Percentiles rank a stretch among this genome's conserved stretches.
Evolutionary conservation across 2,329 filamentous ascomycete species (phyloP).

Genomic region (Fusarium sp.): DNA sequence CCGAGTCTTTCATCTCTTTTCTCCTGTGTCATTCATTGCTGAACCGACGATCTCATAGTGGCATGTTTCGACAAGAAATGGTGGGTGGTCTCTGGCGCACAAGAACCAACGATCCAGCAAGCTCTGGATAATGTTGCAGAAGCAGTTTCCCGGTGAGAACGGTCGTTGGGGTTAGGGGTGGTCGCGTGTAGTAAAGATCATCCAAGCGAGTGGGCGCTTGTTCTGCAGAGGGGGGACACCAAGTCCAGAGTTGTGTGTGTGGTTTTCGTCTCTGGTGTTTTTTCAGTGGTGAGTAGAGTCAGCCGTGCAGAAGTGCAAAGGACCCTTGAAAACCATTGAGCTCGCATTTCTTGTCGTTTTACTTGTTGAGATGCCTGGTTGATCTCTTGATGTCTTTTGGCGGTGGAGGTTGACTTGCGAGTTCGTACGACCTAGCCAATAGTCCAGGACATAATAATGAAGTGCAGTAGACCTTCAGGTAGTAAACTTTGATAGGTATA

Average conservation of each 20-base stretch:
- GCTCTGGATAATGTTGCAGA: constrained; percentile 19
- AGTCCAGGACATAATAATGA: not conserved
- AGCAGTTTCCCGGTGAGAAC: constrained; percentile 38
- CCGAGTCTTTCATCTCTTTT: not conserved
- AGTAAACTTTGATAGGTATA: not conserved
- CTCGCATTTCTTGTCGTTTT: constrained; percentile 1
- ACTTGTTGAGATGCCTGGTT: constrained; percentile 4
- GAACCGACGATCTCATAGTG: constrained; percentile 28
- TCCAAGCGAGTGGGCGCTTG: constrained; percentile 32
- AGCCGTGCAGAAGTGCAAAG: constrained; percentile 19
- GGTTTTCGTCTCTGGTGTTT: not conserved
- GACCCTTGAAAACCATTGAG: constrained; percentile 32
- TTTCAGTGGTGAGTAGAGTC: not conserved
- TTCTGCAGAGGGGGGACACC: constrained; percentile 20
- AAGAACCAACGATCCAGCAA: not conserved
- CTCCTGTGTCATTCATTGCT: constrained; percentile 20
- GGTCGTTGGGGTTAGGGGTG: constrained; percentile 33
- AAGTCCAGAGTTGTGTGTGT: constrained; percentile 17
- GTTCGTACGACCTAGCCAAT: not conserved
- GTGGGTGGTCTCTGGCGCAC: constrained; percentile 12
- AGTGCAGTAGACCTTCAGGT: not conserved
- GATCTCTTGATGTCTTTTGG: constrained; percentile 3
- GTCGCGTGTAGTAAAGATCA: constrained; percentile 46
- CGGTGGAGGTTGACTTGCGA: constrained; percentile 13
- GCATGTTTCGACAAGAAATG: constrained; percentile 7